Conservation (phyloP, 2,329 filamentous ascomycete species). For the Arthrobotrys sinensis region DNA sequence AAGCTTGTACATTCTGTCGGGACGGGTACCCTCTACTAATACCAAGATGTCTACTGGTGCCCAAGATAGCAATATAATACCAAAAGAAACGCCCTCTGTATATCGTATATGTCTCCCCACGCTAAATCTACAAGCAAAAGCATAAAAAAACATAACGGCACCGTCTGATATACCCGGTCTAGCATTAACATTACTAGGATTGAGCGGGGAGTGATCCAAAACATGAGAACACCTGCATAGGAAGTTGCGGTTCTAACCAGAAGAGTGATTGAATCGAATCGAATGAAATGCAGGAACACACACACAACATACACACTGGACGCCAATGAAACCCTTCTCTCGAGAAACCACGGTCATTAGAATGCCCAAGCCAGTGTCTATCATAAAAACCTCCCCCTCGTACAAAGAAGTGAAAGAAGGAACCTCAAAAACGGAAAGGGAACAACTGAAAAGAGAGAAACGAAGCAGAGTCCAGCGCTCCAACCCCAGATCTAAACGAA, state of each 20-base stretch:
- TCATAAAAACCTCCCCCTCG: slow-evolving; percentile 32
- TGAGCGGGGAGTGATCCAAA: slow-evolving; percentile 29
- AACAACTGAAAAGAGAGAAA: slow-evolving; percentile 15
- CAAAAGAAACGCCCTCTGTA: slow-evolving; percentile 14
- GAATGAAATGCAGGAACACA: slow-evolving; percentile 24
- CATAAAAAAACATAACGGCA: slow-evolving; percentile 18
- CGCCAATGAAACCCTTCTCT: slow-evolving; percentile 47
- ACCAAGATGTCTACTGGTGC: slow-evolving; percentile 16
- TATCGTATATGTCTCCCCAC: slow-evolving; percentile 17
- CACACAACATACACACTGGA: slow-evolving; percentile 30
- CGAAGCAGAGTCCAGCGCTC: slow-evolving; percentile 38
- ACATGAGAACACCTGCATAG: neutral
- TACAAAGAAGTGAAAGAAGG: slow-evolving; percentile 38
- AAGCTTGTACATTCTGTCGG: neutral
- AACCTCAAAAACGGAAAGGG: neutral
- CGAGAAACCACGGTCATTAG: slow-evolving; percentile 35
- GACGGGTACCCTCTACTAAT: neutral
- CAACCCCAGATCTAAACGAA: slow-evolving; percentile 59
- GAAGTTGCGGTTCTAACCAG: slow-evolving; percentile 40
- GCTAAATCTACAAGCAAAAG: slow-evolving; percentile 24
- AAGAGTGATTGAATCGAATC: slow-evolving; percentile 24
- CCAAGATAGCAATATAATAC: neutral
- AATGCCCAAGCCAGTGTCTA: slow-evolving; percentile 53
- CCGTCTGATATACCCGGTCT: slow-evolving; percentile 27
- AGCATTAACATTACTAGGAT: slow-evolving; percentile 56